phyloP scores from a whole-genome alignment of 192 early-diverging fungal species.

The Backusella tuberculispora region DNA sequence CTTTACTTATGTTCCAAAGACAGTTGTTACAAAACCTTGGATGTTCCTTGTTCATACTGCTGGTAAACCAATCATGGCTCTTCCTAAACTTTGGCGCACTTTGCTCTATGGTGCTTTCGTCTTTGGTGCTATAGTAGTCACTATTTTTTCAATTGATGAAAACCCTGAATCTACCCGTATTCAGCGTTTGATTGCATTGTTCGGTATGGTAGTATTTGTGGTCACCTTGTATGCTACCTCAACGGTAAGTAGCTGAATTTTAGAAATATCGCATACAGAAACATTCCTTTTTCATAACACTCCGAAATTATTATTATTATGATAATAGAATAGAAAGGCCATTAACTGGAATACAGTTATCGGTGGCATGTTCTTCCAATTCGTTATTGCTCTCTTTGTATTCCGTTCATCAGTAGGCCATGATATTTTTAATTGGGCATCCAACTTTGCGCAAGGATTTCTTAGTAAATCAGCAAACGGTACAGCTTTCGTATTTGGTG shows the following conservation, averaged over 20 bases:
- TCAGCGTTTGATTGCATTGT: slow-evolving; percentile 76
- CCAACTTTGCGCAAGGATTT: slow-evolving; percentile 58
- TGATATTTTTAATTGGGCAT: slow-evolving; percentile 74
- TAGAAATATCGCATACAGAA: not conserved
- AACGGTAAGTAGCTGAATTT: slow-evolving; percentile 21
- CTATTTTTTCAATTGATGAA: slow-evolving; percentile 62
- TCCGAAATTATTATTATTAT: not conserved
- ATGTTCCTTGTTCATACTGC: slow-evolving; percentile 7
- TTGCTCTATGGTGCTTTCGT: slow-evolving; percentile 28
- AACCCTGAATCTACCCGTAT: slow-evolving; percentile 59
- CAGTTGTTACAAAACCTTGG: slow-evolving; percentile 25
- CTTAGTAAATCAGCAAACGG: slow-evolving; percentile 71
- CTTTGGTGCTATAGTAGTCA: slow-evolving; percentile 47
- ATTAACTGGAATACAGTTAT: slow-evolving; percentile 81
- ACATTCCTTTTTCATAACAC: not conserved
- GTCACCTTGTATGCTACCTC: slow-evolving; percentile 56
- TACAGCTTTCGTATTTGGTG: slow-evolving; percentile 71
- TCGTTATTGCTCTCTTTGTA: slow-evolving; percentile 79
- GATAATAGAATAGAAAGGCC: slow-evolving; percentile 48
- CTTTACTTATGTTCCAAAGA: slow-evolving; percentile 22
- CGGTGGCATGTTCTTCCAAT: slow-evolving; percentile 75
- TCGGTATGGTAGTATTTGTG: slow-evolving; percentile 68
- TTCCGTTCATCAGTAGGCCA: slow-evolving; percentile 73
- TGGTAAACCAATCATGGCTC: slow-evolving; percentile 21
- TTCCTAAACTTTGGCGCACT: not conserved